phyloP scores from a whole-genome alignment of 2,329 filamentous ascomycete genomes.

The Pseudogymnoascus sp. region DNA sequence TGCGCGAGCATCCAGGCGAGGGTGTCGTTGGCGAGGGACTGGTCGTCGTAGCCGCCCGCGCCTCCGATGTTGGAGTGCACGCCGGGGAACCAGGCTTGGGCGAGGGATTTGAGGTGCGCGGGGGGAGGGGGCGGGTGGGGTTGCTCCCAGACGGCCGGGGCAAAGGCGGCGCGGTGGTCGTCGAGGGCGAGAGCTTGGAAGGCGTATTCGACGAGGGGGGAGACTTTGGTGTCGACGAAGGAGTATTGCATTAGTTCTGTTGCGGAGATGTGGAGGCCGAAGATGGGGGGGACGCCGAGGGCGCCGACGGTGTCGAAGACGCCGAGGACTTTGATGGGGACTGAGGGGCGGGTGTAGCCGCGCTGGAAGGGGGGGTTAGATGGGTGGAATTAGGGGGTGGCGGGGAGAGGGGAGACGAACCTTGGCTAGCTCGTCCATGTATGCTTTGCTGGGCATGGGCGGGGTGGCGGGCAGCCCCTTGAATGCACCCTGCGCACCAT shows the following conservation, averaged over 20 bases:
- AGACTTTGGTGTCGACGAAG: conserved; percentile 38
- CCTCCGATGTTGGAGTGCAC: conserved; percentile 41
- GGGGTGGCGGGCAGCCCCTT: not conserved
- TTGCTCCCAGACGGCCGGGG: conserved; percentile 33
- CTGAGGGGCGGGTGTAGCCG: conserved; percentile 15
- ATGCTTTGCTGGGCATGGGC: not conserved
- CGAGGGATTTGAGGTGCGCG: conserved; percentile 28
- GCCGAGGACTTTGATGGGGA: conserved; percentile 37
- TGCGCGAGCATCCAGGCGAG: conserved; percentile 42
- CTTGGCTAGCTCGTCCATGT: conserved; percentile 4
- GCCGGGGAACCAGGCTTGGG: conserved; percentile 40
- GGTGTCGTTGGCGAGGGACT: conserved; percentile 38
- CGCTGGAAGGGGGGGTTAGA: not conserved
- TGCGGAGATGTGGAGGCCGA: conserved; percentile 26
- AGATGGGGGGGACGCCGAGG: too few relatives aligned
- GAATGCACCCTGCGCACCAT: not conserved
- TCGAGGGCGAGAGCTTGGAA: conserved; percentile 44
- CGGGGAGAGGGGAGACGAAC: not conserved
- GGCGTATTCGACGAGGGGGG: conserved; percentile 35
- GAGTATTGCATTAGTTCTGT: conserved; percentile 25
- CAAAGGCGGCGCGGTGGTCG: conserved; percentile 35
- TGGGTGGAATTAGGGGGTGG: too few relatives aligned
- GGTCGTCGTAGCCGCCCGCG: conserved; percentile 35
- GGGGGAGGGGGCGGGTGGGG: conserved; percentile 7
- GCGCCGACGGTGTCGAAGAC: conserved; percentile 45